These are phyloP conservation scores for Wickerhamomyces queroliae DNA, from an alignment of 805 yeast genomes.

Conservation along the genomic window DNA sequence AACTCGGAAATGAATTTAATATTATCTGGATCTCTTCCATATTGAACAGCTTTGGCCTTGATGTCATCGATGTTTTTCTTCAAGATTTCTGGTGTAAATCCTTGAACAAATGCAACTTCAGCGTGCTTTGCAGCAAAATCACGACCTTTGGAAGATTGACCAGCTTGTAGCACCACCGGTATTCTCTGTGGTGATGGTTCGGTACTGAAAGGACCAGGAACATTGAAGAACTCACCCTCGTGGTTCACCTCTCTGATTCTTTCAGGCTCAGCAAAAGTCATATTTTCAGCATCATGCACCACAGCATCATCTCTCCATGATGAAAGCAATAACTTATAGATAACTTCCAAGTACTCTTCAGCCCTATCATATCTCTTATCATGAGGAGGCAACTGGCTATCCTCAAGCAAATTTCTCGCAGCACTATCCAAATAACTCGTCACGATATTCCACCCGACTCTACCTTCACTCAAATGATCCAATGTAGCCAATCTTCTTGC, in stretches of 20 bases:
- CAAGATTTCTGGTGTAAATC: slow-evolving; percentile 22
- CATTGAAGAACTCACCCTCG: slow-evolving; percentile 29
- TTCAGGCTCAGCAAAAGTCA: slow-evolving; percentile 26
- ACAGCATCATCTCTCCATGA: slow-evolving; percentile 34
- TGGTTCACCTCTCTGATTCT: slow-evolving; percentile 29
- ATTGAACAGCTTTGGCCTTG: slow-evolving; percentile 24
- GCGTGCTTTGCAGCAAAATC: slow-evolving; percentile 33
- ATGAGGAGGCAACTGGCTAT: slow-evolving; percentile 31
- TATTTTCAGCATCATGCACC: slow-evolving; percentile 12
- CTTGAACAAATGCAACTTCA: slow-evolving; percentile 31
- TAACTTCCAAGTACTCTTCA: slow-evolving; percentile 32
- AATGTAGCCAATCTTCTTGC: slow-evolving; percentile 34
- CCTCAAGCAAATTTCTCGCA: slow-evolving; percentile 29
- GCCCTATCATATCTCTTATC: slow-evolving; percentile 33
- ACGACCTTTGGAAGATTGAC: slow-evolving; percentile 28
- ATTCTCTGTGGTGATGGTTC: slow-evolving; percentile 33
- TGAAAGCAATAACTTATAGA: slow-evolving; percentile 29
- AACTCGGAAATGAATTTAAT: slow-evolving; percentile 28
- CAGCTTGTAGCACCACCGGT: slow-evolving; percentile 33
- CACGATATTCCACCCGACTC: slow-evolving; percentile 39
- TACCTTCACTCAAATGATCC: slow-evolving; percentile 34
- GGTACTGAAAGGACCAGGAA: slow-evolving; percentile 30
- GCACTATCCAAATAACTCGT: slow-evolving; percentile 32
- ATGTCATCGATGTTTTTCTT: slow-evolving; percentile 17
- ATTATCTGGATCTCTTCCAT: slow-evolving; percentile 27